These are phyloP conservation scores for Trichophyton mentagrophytes DNA, from an alignment of 2,329 filamentous ascomycete genomes.

Conservation along the genomic window DNA sequence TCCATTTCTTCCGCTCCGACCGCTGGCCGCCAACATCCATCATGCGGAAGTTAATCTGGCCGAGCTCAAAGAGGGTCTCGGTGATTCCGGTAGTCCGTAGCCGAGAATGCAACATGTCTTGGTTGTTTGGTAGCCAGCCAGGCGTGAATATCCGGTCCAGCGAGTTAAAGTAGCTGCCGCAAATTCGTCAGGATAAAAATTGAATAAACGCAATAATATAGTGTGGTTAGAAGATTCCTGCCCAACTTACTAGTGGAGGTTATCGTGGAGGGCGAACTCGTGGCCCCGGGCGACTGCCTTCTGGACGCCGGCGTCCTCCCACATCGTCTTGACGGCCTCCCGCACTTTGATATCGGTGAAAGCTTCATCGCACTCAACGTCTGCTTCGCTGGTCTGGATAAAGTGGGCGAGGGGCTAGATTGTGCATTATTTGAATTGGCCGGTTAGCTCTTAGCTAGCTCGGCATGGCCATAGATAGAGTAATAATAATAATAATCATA, in stretches of 20 bases:
- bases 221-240: constrained; percentile 25
- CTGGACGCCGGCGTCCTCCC: constrained; percentile 72
- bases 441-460: neutral
- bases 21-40: constrained; percentile 88
- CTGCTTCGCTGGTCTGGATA: constrained; percentile 59
- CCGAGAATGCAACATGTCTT: constrained; percentile 83
- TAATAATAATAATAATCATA: too few species aligned
- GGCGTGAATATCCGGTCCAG: constrained; percentile 62
- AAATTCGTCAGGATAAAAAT: neutral
- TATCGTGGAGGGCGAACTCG: constrained; percentile 93
- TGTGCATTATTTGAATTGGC: neutral
- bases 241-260: constrained; percentile 63
- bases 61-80: constrained; percentile 85
- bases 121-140: constrained; percentile 78
- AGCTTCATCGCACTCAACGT: constrained; percentile 68
- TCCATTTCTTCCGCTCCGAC: constrained; percentile 94
- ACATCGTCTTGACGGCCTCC: constrained; percentile 68
- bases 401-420: constrained; percentile 61
- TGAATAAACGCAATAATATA: neutral
- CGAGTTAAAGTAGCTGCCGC: constrained; percentile 63
- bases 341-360: constrained; percentile 53
- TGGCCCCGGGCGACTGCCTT: constrained; percentile 85
- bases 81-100: constrained; percentile 90
- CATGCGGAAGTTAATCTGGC: constrained; percentile 89
- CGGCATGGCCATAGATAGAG: too few species aligned